Evolutionary conservation across 345 rosid genomes (phyloP).

Genomic region (Durio zibethinus): DNA sequence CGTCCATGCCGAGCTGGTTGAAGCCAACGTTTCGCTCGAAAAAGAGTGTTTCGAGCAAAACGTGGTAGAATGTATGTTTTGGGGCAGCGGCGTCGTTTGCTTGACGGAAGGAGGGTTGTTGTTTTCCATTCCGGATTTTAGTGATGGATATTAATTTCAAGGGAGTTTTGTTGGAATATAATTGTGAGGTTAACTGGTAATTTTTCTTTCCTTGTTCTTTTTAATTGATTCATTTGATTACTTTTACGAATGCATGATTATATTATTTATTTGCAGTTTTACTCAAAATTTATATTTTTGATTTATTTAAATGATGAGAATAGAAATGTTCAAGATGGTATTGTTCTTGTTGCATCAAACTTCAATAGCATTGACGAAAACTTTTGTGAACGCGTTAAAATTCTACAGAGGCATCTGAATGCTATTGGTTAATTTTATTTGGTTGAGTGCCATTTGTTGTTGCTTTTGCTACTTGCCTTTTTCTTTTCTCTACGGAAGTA

Average conservation of each 20-base stretch:
- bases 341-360: neutral
- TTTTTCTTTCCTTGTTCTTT: neutral
- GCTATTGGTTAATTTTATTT: neutral
- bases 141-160: constrained; percentile 57
- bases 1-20: constrained; percentile 64
- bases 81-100: constrained; percentile 91
- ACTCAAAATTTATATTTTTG: neutral
- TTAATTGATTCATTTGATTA: neutral
- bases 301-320: neutral
- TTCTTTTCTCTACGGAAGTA: neutral
- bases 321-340: neutral
- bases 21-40: constrained; percentile 71
- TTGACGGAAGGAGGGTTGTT: constrained; percentile 72
- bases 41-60: constrained; percentile 87
- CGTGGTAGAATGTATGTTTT: constrained; percentile 80
- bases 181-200: constrained; percentile 59
- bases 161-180: constrained; percentile 46
- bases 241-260: neutral
- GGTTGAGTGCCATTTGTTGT: neutral
- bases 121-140: constrained; percentile 65
- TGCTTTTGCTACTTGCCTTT: neutral
- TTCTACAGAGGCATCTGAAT: neutral
- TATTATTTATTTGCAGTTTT: neutral
- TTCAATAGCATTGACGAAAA: neutral
- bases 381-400: neutral